phyloP scores from a whole-genome alignment of 805 yeast species.

The Lipomyces mesembrius region DNA sequence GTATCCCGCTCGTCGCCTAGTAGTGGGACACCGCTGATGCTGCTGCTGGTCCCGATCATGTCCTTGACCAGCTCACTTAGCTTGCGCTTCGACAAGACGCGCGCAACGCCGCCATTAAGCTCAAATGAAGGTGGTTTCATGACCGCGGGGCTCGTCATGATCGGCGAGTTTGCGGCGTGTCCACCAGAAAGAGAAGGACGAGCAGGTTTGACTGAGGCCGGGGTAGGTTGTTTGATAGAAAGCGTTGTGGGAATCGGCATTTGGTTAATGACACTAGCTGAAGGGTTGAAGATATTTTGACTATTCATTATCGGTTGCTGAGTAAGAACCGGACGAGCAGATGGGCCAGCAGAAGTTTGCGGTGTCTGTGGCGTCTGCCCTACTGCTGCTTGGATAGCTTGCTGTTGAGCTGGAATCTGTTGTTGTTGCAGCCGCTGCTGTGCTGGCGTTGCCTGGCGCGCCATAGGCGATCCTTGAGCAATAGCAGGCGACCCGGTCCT shows the following conservation, averaged over 20 bases:
- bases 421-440: conserved; percentile 22
- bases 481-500: conserved; percentile 14
- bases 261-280: conserved; percentile 40
- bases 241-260: conserved; percentile 66
- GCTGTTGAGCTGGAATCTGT: conserved; percentile 17
- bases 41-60: conserved; percentile 64
- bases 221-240: conserved; percentile 65
- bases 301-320: conserved; percentile 46
- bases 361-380: conserved; percentile 9
- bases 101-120: conserved; percentile 52
- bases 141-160: conserved; percentile 75
- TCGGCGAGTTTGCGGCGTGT: conserved; percentile 69
- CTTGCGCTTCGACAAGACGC: conserved; percentile 88
- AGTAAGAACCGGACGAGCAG: conserved; percentile 43
- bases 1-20: conserved; percentile 83
- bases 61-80: conserved; percentile 81
- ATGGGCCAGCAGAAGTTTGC: conserved; percentile 38
- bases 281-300: conserved; percentile 48
- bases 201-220: conserved; percentile 67
- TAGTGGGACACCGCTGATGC: conserved; percentile 28
- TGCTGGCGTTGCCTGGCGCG: conserved; percentile 38
- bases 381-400: conserved; percentile 16
- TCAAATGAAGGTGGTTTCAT: conserved; percentile 81
- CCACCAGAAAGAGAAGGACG: conserved; percentile 89
- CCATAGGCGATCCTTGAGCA: conserved; percentile 21